Evolutionary conservation across 306 rosid species (phyloP).

Genomic region (Pueraria montana): DNA sequence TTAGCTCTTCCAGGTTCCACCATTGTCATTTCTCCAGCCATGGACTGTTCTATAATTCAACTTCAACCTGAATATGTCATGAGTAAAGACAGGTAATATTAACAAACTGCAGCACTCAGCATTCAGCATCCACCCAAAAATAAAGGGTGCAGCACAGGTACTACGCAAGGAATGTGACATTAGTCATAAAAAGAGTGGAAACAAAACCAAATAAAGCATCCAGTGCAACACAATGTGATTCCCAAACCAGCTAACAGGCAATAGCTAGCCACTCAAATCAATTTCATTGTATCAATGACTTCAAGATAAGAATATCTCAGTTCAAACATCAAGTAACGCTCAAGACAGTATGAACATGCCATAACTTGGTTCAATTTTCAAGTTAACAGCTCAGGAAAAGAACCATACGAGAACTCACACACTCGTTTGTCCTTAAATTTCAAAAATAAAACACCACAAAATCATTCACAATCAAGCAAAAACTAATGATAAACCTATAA

Average conservation of each 20-base stretch:
- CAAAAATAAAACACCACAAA: background rate
- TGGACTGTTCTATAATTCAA: slow-evolving; percentile 38
- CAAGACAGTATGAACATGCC: background rate
- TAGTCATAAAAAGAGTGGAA: background rate
- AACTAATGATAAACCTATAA: background rate
- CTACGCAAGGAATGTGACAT: background rate
- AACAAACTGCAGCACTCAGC: background rate
- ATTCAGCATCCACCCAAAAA: background rate
- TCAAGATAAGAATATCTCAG: background rate
- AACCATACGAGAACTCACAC: background rate
- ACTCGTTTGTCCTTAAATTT: background rate
- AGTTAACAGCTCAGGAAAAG: background rate
- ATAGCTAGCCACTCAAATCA: background rate
- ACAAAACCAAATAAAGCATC: background rate
- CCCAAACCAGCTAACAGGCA: background rate
- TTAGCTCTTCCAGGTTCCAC: slow-evolving; percentile 55
- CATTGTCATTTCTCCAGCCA: slow-evolving; percentile 68
- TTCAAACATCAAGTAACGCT: background rate
- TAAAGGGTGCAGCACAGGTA: background rate
- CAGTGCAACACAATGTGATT: background rate
- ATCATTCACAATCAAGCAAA: background rate
- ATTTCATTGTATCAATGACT: background rate
- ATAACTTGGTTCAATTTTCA: background rate
- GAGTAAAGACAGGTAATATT: slow-evolving; percentile 16
- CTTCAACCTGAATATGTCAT: slow-evolving; percentile 39